A percentile compares a stretch with the other conserved stretches of the same genome.
phyloP scores from a whole-genome alignment of 176 grass and related monocot species.

The Lolium rigidum region DNA sequence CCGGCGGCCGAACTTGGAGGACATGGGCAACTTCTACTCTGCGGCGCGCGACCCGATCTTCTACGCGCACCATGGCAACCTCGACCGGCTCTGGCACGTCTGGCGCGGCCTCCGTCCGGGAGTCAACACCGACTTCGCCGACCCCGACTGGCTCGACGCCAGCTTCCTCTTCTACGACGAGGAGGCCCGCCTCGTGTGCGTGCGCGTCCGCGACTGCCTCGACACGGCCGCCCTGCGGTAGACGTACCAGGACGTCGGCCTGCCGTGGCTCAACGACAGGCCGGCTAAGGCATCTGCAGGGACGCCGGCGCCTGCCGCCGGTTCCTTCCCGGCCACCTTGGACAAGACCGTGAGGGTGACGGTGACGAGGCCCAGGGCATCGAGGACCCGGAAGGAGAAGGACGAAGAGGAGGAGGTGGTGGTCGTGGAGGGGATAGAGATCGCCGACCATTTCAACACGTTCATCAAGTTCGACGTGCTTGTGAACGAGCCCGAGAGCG shows the following conservation, averaged over 20 bases:
- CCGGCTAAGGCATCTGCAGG: neutral
- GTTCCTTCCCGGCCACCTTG: slow-evolving; percentile 47
- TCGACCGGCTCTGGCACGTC: slow-evolving; percentile 73
- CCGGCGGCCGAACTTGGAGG: slow-evolving; percentile 39
- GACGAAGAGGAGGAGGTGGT: slow-evolving; percentile 66
- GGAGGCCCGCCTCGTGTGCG: slow-evolving; percentile 66
- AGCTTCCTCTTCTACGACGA: slow-evolving; percentile 89
- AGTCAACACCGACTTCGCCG: slow-evolving; percentile 51
- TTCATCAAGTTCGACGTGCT: too few species aligned
- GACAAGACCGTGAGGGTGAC: slow-evolving; percentile 30
- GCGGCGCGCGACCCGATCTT: slow-evolving; percentile 68
- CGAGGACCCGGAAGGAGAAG: slow-evolving; percentile 56
- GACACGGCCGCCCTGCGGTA: slow-evolving; percentile 47
- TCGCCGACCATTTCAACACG: too few species aligned
- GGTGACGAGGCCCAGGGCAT: slow-evolving; percentile 46
- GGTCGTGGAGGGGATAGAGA: slow-evolving; percentile 51
- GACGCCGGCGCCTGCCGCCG: neutral
- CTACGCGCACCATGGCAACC: slow-evolving; percentile 72
- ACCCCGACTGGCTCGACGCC: slow-evolving; percentile 77
- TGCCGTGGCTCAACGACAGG: slow-evolving; percentile 57
- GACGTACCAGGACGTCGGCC: slow-evolving; percentile 63
- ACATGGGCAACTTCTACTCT: slow-evolving; percentile 82
- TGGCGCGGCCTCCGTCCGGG: slow-evolving; percentile 47
- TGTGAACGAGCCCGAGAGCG: too few species aligned
- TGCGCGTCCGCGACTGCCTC: slow-evolving; percentile 64